A percentile compares a stretch with the other conserved stretches of the same genome.
phyloP scores from a whole-genome alignment of 73 alveolate genomes.

The Symbiodinium natans region DNA sequence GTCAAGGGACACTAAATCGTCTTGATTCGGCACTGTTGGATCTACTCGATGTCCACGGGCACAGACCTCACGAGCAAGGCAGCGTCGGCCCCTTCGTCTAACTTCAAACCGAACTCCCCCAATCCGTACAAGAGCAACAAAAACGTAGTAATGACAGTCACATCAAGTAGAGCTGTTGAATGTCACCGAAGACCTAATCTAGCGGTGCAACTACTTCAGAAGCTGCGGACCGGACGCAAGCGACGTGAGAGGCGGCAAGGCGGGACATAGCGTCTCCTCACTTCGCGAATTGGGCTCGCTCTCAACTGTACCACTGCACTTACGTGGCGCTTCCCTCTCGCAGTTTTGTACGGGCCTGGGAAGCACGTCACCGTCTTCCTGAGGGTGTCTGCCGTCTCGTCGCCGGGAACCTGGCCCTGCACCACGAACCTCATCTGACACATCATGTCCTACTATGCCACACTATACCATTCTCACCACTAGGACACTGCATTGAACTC shows the following conservation, averaged over 20 bases:
- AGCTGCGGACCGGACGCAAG: neutral
- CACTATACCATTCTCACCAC: too few relatives aligned
- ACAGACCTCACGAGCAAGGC: conserved; percentile 14
- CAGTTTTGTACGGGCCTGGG: conserved; percentile 13
- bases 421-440: conserved; percentile 83
- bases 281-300: too few relatives aligned
- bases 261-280: neutral
- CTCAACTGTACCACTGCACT: too few relatives aligned
- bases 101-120: too few relatives aligned
- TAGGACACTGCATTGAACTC: too few relatives aligned
- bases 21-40: conserved; percentile 92
- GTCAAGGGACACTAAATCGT: conserved; percentile 65
- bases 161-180: neutral
- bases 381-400: conserved; percentile 59
- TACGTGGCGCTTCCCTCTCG: too few relatives aligned
- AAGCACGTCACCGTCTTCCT: conserved; percentile 88
- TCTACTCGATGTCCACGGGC: conserved; percentile 88
- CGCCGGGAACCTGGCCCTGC: conserved; percentile 73
- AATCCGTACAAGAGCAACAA: neutral
- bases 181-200: too few relatives aligned
- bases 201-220: neutral
- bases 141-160: too few relatives aligned
- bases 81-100: neutral
- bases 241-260: neutral
- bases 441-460: too few relatives aligned